A percentile compares a stretch with the other conserved stretches of the same genome.
Evolutionary conservation across 192 early-diverging fungal genomes (phyloP).

Genomic region (Coemansia sp.): DNA sequence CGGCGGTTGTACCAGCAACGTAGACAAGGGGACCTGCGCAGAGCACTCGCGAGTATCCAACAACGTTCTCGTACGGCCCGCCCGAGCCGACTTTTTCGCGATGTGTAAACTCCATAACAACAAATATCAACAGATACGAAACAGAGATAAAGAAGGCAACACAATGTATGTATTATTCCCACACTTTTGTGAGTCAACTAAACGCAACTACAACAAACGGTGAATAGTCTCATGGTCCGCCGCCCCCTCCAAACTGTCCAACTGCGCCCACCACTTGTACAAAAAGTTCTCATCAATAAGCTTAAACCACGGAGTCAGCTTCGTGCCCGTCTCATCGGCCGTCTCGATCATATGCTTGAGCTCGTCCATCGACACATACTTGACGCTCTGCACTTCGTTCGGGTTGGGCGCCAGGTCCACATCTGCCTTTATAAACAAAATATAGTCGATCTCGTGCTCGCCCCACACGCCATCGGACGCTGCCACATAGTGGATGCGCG

Average conservation of each 20-base stretch:
- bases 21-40: slow-evolving; percentile 20
- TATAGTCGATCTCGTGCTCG: slow-evolving; percentile 99
- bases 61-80: slow-evolving; percentile 28
- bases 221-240: slow-evolving; percentile 72
- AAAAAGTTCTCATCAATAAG: slow-evolving; percentile 90
- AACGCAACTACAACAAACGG: slow-evolving; percentile 46
- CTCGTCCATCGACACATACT: slow-evolving; percentile 83
- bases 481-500: slow-evolving; percentile 93
- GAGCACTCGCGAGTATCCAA: slow-evolving; percentile 36
- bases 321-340: slow-evolving; percentile 57
- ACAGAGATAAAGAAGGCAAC: background rate
- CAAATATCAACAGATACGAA: background rate
- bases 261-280: slow-evolving; percentile 94
- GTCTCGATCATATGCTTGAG: slow-evolving; percentile 68
- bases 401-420: slow-evolving; percentile 75
- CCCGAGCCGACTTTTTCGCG: slow-evolving; percentile 18
- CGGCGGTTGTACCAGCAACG: slow-evolving; percentile 28
- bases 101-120: background rate
- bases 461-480: slow-evolving; percentile 96
- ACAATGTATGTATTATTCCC: background rate
- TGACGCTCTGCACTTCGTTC: slow-evolving; percentile 85
- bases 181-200: slow-evolving; percentile 2
- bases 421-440: slow-evolving; percentile 81
- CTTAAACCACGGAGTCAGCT: slow-evolving; percentile 95
- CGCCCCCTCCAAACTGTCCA: slow-evolving; percentile 65